phyloP scores from a whole-genome alignment of 371 early-diverging fungal genomes.

The Mortierella sp. region DNA sequence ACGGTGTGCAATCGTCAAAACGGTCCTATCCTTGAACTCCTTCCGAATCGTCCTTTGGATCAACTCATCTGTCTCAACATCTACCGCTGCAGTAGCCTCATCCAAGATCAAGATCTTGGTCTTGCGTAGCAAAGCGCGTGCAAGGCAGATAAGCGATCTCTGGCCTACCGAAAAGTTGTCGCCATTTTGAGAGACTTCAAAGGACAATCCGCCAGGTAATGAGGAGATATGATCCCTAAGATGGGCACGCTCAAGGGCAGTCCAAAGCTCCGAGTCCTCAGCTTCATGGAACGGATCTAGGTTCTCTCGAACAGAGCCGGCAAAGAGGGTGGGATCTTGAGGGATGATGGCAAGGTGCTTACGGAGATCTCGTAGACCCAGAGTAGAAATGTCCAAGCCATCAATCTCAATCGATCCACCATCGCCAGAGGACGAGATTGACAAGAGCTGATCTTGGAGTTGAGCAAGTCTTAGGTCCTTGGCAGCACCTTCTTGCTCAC shows the following conservation, averaged over 20 bases:
- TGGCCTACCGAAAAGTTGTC: constrained; percentile 72
- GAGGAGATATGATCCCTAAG: constrained; percentile 59
- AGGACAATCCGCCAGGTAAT: constrained; percentile 56
- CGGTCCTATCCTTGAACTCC: constrained; percentile 59
- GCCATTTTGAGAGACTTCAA: constrained; percentile 62
- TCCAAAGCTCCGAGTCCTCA: constrained; percentile 67
- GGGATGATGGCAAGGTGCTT: constrained; percentile 90
- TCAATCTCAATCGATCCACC: constrained; percentile 76
- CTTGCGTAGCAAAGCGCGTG: constrained; percentile 64
- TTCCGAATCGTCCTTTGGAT: constrained; percentile 86
- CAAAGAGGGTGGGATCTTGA: constrained; percentile 94
- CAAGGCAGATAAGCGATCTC: constrained; percentile 69
- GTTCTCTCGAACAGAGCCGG: constrained; percentile 70
- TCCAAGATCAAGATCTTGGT: constrained; percentile 68
- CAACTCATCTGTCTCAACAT: constrained; percentile 77
- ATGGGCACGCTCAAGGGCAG: constrained; percentile 64
- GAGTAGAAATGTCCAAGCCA: constrained; percentile 82
- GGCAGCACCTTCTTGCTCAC: neutral
- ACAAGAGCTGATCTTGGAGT: neutral
- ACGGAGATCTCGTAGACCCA: constrained; percentile 84
- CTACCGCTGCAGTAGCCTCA: constrained; percentile 86
- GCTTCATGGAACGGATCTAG: constrained; percentile 73
- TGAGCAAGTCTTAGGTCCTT: neutral
- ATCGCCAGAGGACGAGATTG: constrained; percentile 16
- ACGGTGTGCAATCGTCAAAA: constrained; percentile 46